Conservation (phyloP, 2,329 filamentous ascomycete species). For the Arthrobotrys pseudoclavata region DNA sequence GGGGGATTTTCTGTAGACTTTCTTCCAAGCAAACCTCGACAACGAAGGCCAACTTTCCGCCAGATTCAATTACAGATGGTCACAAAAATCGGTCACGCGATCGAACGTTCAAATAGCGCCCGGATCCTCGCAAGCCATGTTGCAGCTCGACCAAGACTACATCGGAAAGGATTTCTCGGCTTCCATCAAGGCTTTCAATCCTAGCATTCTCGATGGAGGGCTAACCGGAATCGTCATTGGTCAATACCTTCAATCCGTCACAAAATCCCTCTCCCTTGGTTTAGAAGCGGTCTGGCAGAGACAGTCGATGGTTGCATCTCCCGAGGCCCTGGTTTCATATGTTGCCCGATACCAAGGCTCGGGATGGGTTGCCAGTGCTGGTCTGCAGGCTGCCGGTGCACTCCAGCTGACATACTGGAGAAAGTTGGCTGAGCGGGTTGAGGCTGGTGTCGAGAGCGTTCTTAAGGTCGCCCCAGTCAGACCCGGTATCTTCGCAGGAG, state of each 20-base stretch:
- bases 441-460: slow-evolving; percentile 95
- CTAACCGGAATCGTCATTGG: slow-evolving; percentile 95
- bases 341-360: slow-evolving; percentile 89
- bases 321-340: slow-evolving; percentile 92
- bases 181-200: slow-evolving; percentile 93
- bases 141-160: slow-evolving; percentile 96
- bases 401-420: slow-evolving; percentile 95
- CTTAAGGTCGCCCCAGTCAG: slow-evolving; percentile 86
- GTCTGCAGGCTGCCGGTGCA: slow-evolving; percentile 88
- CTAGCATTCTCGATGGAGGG: slow-evolving; percentile 91
- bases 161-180: slow-evolving; percentile 92
- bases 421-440: slow-evolving; percentile 90
- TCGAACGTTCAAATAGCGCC: slow-evolving; percentile 86
- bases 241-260: slow-evolving; percentile 94
- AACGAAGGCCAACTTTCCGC: slow-evolving; percentile 89
- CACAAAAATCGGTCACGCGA: slow-evolving; percentile 83
- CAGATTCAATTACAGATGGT: slow-evolving; percentile 94
- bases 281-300: slow-evolving; percentile 96
- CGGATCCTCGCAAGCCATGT: slow-evolving; percentile 81
- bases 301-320: slow-evolving; percentile 82
- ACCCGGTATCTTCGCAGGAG: slow-evolving; percentile 78
- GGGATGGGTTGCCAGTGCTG: slow-evolving; percentile 93
- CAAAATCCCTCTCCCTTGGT: slow-evolving; percentile 85
- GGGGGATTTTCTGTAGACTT: slow-evolving; percentile 73
- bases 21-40: slow-evolving; percentile 94